A percentile compares a stretch with the other conserved stretches of the same genome.
phyloP scores from a whole-genome alignment of 2,329 filamentous ascomycete genomes.

The Fonsecaea erecta region DNA sequence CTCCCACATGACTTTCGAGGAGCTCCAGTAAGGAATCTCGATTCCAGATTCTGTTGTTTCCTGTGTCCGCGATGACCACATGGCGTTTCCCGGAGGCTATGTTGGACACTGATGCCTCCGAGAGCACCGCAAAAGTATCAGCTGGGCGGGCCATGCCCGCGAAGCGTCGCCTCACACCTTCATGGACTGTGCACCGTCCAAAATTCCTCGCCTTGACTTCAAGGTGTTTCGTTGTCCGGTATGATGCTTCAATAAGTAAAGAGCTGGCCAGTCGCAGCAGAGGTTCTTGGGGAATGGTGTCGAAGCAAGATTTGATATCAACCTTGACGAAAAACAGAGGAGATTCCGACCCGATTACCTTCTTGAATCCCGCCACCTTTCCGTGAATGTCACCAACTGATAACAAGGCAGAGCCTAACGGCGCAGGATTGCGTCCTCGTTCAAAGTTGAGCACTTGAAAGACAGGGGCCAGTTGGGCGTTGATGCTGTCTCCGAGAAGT shows the following conservation, averaged over 20 bases:
- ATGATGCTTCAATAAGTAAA: slow-evolving; percentile 63
- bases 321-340: slow-evolving; percentile 85
- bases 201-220: slow-evolving; percentile 50
- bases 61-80: slow-evolving; percentile 76
- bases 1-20: slow-evolving; percentile 76
- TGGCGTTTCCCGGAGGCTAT: slow-evolving; percentile 54
- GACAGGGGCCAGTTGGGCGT: slow-evolving; percentile 71
- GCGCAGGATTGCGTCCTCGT: slow-evolving; percentile 62
- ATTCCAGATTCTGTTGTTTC: slow-evolving; percentile 62
- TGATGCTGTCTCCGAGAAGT: slow-evolving; percentile 68
- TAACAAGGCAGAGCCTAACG: slow-evolving; percentile 78
- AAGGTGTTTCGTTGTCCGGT: slow-evolving; percentile 74
- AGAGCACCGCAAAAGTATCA: slow-evolving; percentile 22
- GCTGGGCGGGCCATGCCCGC: slow-evolving; percentile 32
- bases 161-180: slow-evolving; percentile 30
- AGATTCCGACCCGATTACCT: slow-evolving; percentile 47
- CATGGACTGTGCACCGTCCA: neutral
- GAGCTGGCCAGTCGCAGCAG: slow-evolving; percentile 69
- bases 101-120: slow-evolving; percentile 28
- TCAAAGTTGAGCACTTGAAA: slow-evolving; percentile 80
- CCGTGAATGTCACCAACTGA: slow-evolving; percentile 80
- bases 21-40: slow-evolving; percentile 69
- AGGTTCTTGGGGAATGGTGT: slow-evolving; percentile 84
- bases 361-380: slow-evolving; percentile 72
- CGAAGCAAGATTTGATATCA: slow-evolving; percentile 90